Evolutionary conservation across 352 stramenopile genomes (phyloP).

Genomic region (Hyaloperonospora brassicae): DNA sequence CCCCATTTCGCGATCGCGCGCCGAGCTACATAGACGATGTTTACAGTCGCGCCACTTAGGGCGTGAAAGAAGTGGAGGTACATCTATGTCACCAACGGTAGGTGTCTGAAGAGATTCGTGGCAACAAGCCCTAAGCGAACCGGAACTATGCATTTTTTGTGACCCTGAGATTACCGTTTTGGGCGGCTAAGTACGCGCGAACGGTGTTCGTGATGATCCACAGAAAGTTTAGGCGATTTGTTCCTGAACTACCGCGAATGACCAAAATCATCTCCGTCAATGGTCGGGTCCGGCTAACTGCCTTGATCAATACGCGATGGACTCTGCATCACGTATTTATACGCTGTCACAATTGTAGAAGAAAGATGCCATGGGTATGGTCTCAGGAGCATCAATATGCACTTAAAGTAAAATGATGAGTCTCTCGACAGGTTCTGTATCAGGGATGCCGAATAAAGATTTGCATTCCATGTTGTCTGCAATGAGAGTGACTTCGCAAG

Average conservation of each 20-base stretch:
- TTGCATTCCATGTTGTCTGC: neutral
- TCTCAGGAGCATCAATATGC: neutral
- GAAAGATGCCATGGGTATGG: neutral
- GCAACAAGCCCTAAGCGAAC: too few relatives aligned
- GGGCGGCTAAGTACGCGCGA: too few relatives aligned
- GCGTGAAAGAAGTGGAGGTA: neutral
- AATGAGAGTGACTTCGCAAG: neutral
- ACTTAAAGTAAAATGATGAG: neutral
- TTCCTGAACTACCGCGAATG: too few relatives aligned
- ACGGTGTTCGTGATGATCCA: too few relatives aligned
- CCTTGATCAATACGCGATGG: neutral
- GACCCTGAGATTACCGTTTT: too few relatives aligned
- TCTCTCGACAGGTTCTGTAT: too few relatives aligned
- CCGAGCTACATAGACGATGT: neutral
- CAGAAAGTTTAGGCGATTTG: too few relatives aligned
- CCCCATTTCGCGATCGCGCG: too few relatives aligned
- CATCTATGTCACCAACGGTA: neutral
- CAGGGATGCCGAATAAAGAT: too few relatives aligned
- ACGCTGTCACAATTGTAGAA: neutral
- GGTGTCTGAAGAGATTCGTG: neutral
- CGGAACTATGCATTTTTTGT: too few relatives aligned
- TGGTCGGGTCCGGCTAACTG: neutral
- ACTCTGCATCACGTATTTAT: neutral
- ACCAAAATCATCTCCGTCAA: neutral
- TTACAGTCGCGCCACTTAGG: neutral